Percentiles rank a stretch among this genome's conserved stretches.
phyloP scores from a whole-genome alignment of 139 green algal genomes.

The Pleodorina starrii region DNA sequence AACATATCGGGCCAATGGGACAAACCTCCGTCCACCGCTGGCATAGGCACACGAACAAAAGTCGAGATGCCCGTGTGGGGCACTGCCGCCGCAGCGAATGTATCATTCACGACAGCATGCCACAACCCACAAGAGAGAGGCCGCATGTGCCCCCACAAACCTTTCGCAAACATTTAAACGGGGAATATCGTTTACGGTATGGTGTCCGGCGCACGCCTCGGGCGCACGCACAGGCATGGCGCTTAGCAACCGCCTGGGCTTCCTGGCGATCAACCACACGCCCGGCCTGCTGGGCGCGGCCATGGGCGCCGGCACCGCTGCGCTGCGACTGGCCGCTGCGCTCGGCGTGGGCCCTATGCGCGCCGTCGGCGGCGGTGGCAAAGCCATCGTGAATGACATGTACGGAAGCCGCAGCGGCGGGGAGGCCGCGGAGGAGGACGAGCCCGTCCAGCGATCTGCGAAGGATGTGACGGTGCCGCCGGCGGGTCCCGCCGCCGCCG shows the following conservation, averaged over 20 bases:
- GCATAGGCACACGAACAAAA: too few relatives aligned
- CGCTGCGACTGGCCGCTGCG: neutral
- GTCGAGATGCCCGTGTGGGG: too few relatives aligned
- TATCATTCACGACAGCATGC: too few relatives aligned
- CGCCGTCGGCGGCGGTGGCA: neutral
- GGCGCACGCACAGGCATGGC: conserved; percentile 32
- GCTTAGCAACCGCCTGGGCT: neutral
- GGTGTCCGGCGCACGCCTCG: too few relatives aligned
- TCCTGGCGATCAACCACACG: conserved; percentile 32
- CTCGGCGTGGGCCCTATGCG: neutral
- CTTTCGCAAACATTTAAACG: too few relatives aligned
- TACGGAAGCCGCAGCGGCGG: neutral
- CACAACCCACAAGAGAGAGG: too few relatives aligned
- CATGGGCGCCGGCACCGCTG: neutral
- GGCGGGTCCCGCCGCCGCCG: neutral
- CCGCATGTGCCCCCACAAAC: too few relatives aligned
- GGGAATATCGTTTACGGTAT: too few relatives aligned
- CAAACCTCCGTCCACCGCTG: too few relatives aligned
- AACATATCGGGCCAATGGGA: too few relatives aligned
- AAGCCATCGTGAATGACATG: neutral
- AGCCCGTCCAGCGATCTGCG: neutral
- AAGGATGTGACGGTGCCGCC: neutral
- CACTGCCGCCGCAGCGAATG: too few relatives aligned
- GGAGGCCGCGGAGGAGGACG: neutral
- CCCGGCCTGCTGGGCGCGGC: neutral